phyloP scores from a whole-genome alignment of 768 basidiomycete species.

The Leccinum longicurvipes region DNA sequence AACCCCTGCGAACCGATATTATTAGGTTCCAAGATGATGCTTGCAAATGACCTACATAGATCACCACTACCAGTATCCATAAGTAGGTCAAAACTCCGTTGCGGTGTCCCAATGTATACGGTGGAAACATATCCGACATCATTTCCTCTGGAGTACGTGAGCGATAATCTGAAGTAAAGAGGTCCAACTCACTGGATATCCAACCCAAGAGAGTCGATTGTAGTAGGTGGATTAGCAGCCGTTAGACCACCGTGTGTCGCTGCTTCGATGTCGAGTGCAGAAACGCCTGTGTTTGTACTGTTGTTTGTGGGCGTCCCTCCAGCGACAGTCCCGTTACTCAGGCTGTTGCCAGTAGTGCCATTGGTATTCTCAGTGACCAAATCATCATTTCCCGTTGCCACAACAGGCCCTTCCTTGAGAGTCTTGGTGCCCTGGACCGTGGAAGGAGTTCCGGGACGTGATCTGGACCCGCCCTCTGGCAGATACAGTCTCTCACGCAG shows the following conservation, averaged over 20 bases:
- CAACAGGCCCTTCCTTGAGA: constrained; percentile 5
- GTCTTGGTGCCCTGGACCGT: constrained; percentile 3
- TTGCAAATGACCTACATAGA: constrained; percentile 37
- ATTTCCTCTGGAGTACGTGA: constrained; percentile 33
- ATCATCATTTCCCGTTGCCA: constrained; percentile 1
- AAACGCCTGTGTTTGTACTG: constrained; percentile 31
- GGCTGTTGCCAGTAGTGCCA: constrained; percentile 2
- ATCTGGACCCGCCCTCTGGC: constrained; percentile 28
- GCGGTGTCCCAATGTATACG: constrained; percentile 66
- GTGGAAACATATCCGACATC: constrained; percentile 59
- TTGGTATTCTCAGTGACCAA: not conserved
- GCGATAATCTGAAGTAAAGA: not conserved
- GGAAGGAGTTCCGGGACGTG: constrained; percentile 4
- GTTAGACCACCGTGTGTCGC: constrained; percentile 39
- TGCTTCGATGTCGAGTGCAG: constrained; percentile 36
- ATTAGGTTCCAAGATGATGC: not conserved
- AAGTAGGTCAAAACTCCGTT: constrained; percentile 50
- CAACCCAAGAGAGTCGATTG: constrained; percentile 58
- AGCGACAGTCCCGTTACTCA: constrained; percentile 8
- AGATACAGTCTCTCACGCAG: constrained; percentile 42
- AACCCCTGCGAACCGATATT: constrained; percentile 36
- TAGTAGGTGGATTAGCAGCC: constrained; percentile 37
- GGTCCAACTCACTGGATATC: constrained; percentile 56
- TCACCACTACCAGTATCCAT: constrained; percentile 75
- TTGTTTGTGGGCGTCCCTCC: constrained; percentile 13